Evolutionary conservation across 352 stramenopile species (phyloP).

Genomic region (Aphanomyces cochlioides): DNA sequence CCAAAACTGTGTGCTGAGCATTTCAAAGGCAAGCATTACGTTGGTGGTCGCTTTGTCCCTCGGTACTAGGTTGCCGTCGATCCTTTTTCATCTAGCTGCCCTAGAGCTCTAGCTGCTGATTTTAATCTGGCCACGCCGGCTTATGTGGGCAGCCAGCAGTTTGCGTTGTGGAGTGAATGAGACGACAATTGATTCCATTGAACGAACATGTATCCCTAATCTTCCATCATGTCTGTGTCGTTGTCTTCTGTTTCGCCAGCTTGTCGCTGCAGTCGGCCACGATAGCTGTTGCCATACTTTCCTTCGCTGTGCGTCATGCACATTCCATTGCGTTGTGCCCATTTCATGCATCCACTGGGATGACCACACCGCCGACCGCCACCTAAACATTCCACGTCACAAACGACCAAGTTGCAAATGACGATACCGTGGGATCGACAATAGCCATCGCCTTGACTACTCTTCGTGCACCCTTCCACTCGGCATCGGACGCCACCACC

Average conservation of each 20-base stretch:
- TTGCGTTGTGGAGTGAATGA: conserved; percentile 1
- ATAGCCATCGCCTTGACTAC: conserved; percentile 78
- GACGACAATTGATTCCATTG: neutral
- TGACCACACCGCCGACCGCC: conserved; percentile 69
- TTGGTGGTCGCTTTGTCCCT: conserved; percentile 95
- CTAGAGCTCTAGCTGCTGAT: conserved; percentile 9
- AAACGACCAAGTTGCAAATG: neutral
- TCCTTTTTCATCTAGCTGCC: neutral
- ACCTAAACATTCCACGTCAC: neutral
- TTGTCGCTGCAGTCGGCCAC: conserved; percentile 10
- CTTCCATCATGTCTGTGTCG: conserved; percentile 28
- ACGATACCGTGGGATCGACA: conserved; percentile 63
- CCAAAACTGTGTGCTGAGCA: conserved; percentile 91
- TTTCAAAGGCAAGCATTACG: conserved; percentile 91
- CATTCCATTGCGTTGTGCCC: conserved; percentile 79
- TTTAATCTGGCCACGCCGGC: conserved; percentile 11
- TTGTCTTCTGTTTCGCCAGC: neutral
- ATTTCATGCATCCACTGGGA: conserved; percentile 67
- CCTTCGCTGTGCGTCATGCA: conserved; percentile 81
- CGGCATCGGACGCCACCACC: conserved; percentile 76
- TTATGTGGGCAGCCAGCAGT: conserved; percentile 22
- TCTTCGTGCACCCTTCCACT: conserved; percentile 74
- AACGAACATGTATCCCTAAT: conserved; percentile 7
- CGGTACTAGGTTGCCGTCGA: conserved; percentile 45
- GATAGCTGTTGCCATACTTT: conserved; percentile 29